Evolutionary conservation across 2,329 filamentous ascomycete genomes (phyloP).

Genomic region (Ilyonectria destructans): DNA sequence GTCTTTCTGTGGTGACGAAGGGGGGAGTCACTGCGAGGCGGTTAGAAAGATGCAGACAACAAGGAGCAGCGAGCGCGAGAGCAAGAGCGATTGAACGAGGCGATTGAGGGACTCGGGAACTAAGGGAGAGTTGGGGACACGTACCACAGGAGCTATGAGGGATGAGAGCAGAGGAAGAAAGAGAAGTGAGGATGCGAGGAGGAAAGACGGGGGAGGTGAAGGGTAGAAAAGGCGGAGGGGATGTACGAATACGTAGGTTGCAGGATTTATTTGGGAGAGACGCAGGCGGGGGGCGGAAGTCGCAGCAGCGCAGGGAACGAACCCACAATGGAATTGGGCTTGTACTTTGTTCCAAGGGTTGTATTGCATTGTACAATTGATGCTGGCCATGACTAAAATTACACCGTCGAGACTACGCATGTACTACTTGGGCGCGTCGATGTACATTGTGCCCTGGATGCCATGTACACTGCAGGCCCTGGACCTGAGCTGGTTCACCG

Average conservation of each 20-base stretch:
- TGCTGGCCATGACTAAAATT: neutral
- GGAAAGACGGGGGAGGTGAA: constrained; percentile 50
- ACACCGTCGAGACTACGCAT: neutral
- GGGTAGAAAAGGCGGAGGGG: constrained; percentile 50
- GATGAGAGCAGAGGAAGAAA: constrained; percentile 36
- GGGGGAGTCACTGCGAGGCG: constrained; percentile 43
- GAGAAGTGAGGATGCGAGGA: constrained; percentile 42
- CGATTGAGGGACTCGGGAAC: constrained; percentile 5
- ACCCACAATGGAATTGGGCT: constrained; percentile 14
- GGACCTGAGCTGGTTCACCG: constrained; percentile 2
- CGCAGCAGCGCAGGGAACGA: constrained; percentile 24
- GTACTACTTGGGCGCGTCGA: neutral
- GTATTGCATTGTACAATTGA: constrained; percentile 4
- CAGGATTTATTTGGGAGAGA: constrained; percentile 40
- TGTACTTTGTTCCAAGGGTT: constrained; percentile 2
- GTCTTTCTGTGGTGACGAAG: constrained; percentile 44
- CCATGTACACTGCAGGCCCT: neutral
- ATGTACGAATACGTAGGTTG: constrained; percentile 50
- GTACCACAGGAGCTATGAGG: constrained; percentile 35
- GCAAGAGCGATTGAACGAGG: neutral
- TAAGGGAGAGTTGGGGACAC: constrained; percentile 1
- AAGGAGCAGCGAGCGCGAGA: constrained; percentile 26
- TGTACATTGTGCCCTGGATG: neutral
- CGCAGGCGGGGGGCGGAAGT: constrained; percentile 30
- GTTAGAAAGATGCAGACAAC: constrained; percentile 41